Conservation (phyloP, 345 rosid species). For the Citrus glauca region DNA sequence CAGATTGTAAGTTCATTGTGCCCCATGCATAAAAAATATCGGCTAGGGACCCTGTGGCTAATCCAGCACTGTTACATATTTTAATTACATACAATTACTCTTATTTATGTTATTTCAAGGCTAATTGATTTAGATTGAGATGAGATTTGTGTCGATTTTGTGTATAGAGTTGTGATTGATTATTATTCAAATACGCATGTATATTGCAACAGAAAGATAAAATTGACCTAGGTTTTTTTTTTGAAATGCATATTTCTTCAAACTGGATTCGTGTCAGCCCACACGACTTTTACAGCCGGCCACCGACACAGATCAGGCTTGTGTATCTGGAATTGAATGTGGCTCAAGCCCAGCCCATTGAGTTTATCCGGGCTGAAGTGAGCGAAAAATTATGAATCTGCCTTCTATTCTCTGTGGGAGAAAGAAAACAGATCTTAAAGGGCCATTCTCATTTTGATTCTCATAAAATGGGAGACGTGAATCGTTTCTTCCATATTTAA, state of each 20-base stretch:
- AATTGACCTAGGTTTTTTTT: too few species aligned
- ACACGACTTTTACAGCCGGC: background rate
- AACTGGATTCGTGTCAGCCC: background rate
- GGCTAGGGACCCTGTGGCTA: background rate
- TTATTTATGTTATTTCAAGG: background rate
- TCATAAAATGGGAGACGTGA: background rate
- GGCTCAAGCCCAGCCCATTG: background rate
- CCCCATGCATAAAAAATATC: background rate
- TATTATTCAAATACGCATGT: too few species aligned
- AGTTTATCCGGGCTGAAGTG: background rate
- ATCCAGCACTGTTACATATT: too few species aligned
- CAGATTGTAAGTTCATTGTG: conserved; percentile 1
- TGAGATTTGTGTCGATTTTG: too few species aligned
- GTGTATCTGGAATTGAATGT: background rate
- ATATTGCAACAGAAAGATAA: too few species aligned
- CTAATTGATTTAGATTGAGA: too few species aligned
- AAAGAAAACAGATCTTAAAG: background rate
- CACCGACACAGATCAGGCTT: background rate
- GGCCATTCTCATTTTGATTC: background rate
- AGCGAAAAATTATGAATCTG: background rate
- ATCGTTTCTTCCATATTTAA: background rate
- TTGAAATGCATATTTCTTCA: too few species aligned
- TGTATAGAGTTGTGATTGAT: too few species aligned
- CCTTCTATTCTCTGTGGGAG: background rate
- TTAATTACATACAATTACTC: background rate